These are phyloP conservation scores for Straminergon stramineum DNA, from an alignment of 225 moss, liverwort and hornwort genomes.

Conservation along the genomic window DNA sequence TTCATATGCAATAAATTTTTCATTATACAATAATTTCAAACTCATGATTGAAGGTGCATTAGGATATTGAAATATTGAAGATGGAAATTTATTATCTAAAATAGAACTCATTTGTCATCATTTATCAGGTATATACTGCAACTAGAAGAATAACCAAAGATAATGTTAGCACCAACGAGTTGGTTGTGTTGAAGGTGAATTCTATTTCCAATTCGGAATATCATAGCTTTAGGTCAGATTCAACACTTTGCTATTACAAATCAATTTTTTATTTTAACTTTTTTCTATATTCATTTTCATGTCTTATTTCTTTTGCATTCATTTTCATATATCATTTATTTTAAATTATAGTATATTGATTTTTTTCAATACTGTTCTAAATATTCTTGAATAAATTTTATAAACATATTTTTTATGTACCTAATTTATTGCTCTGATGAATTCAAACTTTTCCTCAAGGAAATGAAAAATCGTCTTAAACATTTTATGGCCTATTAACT, in stretches of 20 bases:
- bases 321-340: not conserved
- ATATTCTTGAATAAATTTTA: too few species aligned
- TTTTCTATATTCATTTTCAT: not conserved
- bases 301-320: not conserved
- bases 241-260: not conserved
- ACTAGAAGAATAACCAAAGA: not conserved
- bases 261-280: not conserved
- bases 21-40: too few species aligned
- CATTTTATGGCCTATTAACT: accelerated
- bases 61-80: not conserved
- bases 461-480: not conserved
- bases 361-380: not conserved
- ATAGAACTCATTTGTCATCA: not conserved
- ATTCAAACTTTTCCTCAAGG: not conserved
- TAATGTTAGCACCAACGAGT: slow-evolving; percentile 6
- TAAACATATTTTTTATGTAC: too few species aligned
- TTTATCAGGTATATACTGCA: slow-evolving; percentile 55
- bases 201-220: not conserved
- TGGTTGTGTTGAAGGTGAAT: slow-evolving; percentile 69
- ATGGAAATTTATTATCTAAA: not conserved
- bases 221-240: slow-evolving; percentile 12
- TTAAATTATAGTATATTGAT: not conserved
- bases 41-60: not conserved
- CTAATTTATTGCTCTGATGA: not conserved
- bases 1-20: not conserved